Base-by-base conservation (phyloP, 306 rosid species). In the Vigna unguiculata region DNA sequence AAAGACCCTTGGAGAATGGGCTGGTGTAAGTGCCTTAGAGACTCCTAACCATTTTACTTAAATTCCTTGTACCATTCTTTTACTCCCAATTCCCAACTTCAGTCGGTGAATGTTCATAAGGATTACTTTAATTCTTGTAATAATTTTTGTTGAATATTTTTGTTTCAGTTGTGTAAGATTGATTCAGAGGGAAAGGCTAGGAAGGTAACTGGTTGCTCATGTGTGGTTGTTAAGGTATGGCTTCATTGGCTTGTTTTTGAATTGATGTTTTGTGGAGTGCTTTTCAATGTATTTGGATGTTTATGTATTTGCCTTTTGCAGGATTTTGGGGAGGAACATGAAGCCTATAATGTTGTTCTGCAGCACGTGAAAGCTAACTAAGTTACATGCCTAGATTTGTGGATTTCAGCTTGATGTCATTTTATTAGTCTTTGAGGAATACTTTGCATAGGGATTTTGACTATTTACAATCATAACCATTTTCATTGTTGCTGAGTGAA, bases 1-100 rank as follows among this genome's bases (percentile, higher is more conserved):
- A 30, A 93, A 93, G 72, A 93, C 96, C 17, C 93, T 93, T 17
- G 98, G 98, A 47, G 94, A 93, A 73, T 93, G 98, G 98, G 89
- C 87, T 78, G 96, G 98, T 82, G 98, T 93, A 86, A 91, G 94
- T 82, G 24, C 21, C 75, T 10, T 19, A n/a, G 8, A 8, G n/a
- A 22, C 38, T 45, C 36, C n/a, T 0, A 43, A 46, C 74, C 40
- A 2, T 49, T 5, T 51, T 14, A 15, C 57, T 63, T 14, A 20
- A 12, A 10, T 55, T 13, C 3, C 30, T 32, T 16, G 10, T 72
- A 13, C 19, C 13, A 54, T 16, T 4, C 22, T 10, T 54, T 28
- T 34, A 43, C 21, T 80, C 28, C 2, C 40, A 34, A 34, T 34
- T 34, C 21, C 48, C 28, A 41, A 67, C 43, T 41, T 43, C 51